Base-by-base conservation (phyloP, 2,329 filamentous ascomycete genomes). In the Microdochium paspali region DNA sequence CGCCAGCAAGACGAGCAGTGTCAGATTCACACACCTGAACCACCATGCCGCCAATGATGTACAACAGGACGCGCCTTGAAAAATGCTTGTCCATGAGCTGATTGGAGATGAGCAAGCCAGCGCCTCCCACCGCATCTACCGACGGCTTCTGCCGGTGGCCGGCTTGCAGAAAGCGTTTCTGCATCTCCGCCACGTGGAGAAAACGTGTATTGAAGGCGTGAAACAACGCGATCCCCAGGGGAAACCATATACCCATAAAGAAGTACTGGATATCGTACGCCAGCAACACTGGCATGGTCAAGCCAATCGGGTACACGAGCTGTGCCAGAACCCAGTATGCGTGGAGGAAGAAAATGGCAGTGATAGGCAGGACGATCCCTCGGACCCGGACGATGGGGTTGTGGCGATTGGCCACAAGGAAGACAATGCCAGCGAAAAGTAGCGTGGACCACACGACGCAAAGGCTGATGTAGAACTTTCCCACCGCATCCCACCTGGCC, bases 241-340 rank as follows among this genome's bases (percentile, higher is more conserved):
- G 78, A 3, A 82, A 66, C 59, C 74, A 77, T 45, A 74, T 70
- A 32, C 73, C 76, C 78, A 81, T 82, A 58, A 77, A 66, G 68
- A 77, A 81, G 55, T 73, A 82, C 54, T 79, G 74, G 3, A 70
- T 59, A 26, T 70, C 65, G 49, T 76, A 79, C 1, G 74, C 64
- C 13, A 60, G 46, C 1, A 67, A 54, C 1, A 63, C 47, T 0
- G 63, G 72, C 47, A 73, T 63, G 3, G 68, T 61, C 10, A 63
- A 44, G 7, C 69, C 68, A 24, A 72, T 59, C 10, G 66, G 61
- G n/a, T 70, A 67, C 20, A 65, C 66, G 47, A 72, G 54, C 50
- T 73, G 70, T 3, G 66, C 65, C 3, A 66, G 56, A 31, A 66
- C 54, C 66, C 65, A 69, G 51, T 68, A 69, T 4, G 53, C 26